Evolutionary conservation across 2,329 filamentous ascomycete species (phyloP).

Genomic region (Trichoderma lentiforme): DNA sequence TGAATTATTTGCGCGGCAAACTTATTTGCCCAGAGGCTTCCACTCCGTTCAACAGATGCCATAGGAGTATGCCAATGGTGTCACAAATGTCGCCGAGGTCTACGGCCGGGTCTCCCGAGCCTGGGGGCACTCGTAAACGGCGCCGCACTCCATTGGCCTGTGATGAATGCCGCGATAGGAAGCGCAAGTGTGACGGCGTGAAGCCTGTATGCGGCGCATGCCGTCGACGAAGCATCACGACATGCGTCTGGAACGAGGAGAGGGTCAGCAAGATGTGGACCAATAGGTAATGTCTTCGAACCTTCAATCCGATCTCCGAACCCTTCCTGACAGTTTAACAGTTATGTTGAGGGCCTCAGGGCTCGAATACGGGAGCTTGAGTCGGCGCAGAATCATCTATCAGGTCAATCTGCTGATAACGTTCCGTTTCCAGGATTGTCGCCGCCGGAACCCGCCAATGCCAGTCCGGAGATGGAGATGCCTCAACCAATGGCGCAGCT

Average conservation of each 20-base stretch:
- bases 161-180: background rate
- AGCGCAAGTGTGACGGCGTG: background rate
- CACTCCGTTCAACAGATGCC: background rate
- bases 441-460: background rate
- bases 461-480: background rate
- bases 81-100: background rate
- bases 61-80: background rate
- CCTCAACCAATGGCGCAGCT: background rate
- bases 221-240: background rate
- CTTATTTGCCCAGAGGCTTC: background rate
- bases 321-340: background rate
- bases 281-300: background rate
- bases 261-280: background rate
- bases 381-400: background rate
- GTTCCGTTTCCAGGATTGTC: background rate
- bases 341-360: background rate
- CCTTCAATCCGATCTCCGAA: background rate
- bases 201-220: background rate
- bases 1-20: background rate
- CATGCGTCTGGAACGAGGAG: background rate
- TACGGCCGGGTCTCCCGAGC: background rate
- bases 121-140: background rate
- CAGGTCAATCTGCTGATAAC: background rate
- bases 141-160: background rate
- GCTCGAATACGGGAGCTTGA: background rate